Percentiles rank a stretch among this genome's conserved stretches.
These are phyloP conservation scores for Dissophora globulifera DNA, from an alignment of 192 early-diverging fungal genomes.

Conservation along the genomic window DNA sequence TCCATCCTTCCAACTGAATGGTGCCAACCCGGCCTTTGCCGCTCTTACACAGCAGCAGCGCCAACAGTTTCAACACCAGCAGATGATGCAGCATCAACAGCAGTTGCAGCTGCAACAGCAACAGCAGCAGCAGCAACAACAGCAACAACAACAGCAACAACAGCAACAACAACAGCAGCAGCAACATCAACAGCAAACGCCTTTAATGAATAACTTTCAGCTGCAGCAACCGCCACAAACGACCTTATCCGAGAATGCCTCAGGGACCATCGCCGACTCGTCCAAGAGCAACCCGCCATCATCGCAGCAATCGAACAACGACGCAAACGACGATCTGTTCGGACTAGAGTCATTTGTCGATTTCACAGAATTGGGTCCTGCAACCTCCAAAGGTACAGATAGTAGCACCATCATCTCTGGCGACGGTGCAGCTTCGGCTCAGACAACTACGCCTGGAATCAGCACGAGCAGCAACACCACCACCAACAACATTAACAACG, in stretches of 20 bases:
- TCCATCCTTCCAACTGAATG: conserved; percentile 34
- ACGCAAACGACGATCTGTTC: conserved; percentile 42
- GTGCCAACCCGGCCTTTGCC: conserved; percentile 28
- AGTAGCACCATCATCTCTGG: not conserved
- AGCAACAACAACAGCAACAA: conserved; percentile 33
- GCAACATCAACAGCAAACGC: conserved; percentile 29
- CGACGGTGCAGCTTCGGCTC: not conserved
- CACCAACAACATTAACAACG: conserved; percentile 8
- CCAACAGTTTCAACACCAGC: conserved; percentile 24
- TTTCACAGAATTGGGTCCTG: conserved; percentile 29
- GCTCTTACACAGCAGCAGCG: conserved; percentile 34
- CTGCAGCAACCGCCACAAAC: conserved; percentile 30
- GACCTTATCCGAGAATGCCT: not conserved
- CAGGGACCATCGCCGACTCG: conserved; percentile 7
- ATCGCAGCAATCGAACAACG: not conserved
- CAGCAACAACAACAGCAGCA: conserved; percentile 32
- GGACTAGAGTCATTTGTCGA: conserved; percentile 45
- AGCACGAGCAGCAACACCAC: not conserved
- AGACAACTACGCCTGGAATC: conserved; percentile 2
- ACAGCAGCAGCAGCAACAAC: conserved; percentile 46
- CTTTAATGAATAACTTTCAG: conserved; percentile 40
- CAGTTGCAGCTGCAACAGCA: conserved; percentile 31
- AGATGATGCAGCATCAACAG: conserved; percentile 26
- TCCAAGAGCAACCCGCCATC: conserved; percentile 4
- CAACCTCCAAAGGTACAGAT: conserved; percentile 7